phyloP scores from a whole-genome alignment of 106 monocot genomes.

The Acorus gramineus region DNA sequence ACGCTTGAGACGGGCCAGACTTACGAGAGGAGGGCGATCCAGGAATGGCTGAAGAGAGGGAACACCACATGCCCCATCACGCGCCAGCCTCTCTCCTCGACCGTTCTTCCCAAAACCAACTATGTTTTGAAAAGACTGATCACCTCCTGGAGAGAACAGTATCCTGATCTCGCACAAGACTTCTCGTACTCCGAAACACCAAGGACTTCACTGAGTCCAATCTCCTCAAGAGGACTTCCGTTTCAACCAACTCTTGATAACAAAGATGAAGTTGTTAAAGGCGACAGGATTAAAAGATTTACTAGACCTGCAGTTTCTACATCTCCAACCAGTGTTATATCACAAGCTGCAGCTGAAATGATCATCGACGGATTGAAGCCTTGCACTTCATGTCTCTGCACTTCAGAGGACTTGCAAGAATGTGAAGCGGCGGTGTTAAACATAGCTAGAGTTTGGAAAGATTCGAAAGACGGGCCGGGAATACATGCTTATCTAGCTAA shows the following conservation, averaged over 20 bases:
- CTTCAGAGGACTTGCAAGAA: conserved; percentile 48
- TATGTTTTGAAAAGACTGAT: conserved; percentile 42
- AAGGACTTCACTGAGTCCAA: conserved; percentile 11
- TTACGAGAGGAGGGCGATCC: conserved; percentile 46
- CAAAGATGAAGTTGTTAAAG: conserved; percentile 3
- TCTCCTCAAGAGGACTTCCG: conserved; percentile 9
- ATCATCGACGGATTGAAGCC: conserved; percentile 28
- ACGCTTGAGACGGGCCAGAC: conserved; percentile 57
- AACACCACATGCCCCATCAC: conserved; percentile 49
- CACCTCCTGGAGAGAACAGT: conserved; percentile 40
- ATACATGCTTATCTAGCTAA: conserved; percentile 25
- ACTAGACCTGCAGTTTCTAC: conserved; percentile 12
- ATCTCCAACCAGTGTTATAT: conserved; percentile 38
- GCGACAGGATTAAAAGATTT: conserved; percentile 30
- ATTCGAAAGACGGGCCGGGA: conserved; percentile 12
- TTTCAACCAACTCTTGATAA: conserved; percentile 8
- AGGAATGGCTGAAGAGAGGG: conserved; percentile 52
- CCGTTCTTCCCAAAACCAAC: conserved; percentile 36
- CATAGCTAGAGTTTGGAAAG: conserved; percentile 37
- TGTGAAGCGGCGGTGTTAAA: conserved; percentile 31
- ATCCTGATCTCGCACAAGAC: conserved; percentile 30
- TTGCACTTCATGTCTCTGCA: conserved; percentile 30
- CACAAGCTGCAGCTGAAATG: conserved; percentile 38
- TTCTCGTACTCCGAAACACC: conserved; percentile 28
- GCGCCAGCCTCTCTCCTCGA: conserved; percentile 37